Percentiles rank a stretch among this genome's conserved stretches.
phyloP scores from a whole-genome alignment of 139 green algal species.

The Chlamydomonas applanata region DNA sequence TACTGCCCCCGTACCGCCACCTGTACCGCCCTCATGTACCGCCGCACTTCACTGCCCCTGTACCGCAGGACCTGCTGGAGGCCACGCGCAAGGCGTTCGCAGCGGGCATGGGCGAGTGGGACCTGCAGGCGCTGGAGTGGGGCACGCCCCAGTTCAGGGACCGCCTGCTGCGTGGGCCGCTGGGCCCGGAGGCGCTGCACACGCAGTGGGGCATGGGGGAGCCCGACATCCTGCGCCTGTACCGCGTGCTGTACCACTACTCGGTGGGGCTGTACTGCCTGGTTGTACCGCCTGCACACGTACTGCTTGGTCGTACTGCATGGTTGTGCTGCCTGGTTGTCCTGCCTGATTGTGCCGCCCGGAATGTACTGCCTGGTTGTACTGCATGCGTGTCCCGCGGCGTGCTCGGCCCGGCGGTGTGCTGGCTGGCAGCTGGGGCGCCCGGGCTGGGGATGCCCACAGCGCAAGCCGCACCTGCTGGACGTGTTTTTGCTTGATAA shows the following conservation, averaged over 20 bases:
- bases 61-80: conserved; percentile 7
- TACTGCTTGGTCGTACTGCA: background rate
- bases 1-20: too few species aligned
- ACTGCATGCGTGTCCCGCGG: too few species aligned
- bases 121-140: conserved; percentile 30
- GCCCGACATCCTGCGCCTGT: conserved; percentile 31
- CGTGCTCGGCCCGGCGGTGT: too few species aligned
- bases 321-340: too few species aligned
- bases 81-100: conserved; percentile 26
- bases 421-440: too few species aligned
- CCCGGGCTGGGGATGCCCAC: too few species aligned
- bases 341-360: too few species aligned
- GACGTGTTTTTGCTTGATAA: too few species aligned
- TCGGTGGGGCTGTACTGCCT: conserved; percentile 9
- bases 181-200: conserved; percentile 27
- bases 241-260: conserved; percentile 43
- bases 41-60: too few species aligned
- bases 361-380: too few species aligned
- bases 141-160: conserved; percentile 11
- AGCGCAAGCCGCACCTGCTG: too few species aligned
- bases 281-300: background rate
- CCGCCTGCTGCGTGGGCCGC: conserved; percentile 8
- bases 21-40: too few species aligned
- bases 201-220: conserved; percentile 25
- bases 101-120: conserved; percentile 39